Conservation (phyloP, 2,329 filamentous ascomycete species). For the Juglanconis sp. region DNA sequence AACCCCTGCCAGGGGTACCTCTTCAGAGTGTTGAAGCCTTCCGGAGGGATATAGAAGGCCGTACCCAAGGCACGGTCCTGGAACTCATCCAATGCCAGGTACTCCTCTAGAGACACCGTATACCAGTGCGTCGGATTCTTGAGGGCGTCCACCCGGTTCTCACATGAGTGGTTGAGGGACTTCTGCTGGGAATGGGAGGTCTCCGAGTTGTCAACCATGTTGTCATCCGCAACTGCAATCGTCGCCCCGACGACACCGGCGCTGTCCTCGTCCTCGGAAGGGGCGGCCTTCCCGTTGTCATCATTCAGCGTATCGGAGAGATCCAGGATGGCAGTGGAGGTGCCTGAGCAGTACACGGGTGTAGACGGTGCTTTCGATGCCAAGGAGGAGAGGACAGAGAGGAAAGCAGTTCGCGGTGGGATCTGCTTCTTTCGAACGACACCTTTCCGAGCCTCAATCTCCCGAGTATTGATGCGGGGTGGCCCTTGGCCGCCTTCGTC, state of each 20-base stretch:
- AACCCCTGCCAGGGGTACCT: neutral
- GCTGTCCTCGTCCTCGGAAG: too few relatives aligned
- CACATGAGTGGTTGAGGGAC: neutral
- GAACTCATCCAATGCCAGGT: neutral
- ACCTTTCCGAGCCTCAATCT: neutral
- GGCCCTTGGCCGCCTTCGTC: neutral
- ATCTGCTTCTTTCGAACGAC: neutral
- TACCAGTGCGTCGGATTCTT: neutral
- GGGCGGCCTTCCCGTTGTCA: too few relatives aligned
- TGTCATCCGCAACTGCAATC: too few relatives aligned
- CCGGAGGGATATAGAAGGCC: conserved; percentile 1
- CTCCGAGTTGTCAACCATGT: too few relatives aligned
- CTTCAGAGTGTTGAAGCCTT: conserved; percentile 1
- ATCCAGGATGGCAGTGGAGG: neutral
- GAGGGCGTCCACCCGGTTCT: neutral
- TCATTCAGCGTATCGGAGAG: too few relatives aligned
- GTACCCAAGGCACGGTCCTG: conserved; percentile 11
- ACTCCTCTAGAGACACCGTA: conserved; percentile 9
- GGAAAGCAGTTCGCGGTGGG: neutral
- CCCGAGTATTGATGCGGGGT: neutral
- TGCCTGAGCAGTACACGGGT: neutral
- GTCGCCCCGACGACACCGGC: too few relatives aligned
- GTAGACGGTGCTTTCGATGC: neutral
- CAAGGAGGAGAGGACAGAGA: neutral
- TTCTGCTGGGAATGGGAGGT: neutral